Conservation (phyloP, 2,329 filamentous ascomycete species). For the Rhynchosporium graminicola region DNA sequence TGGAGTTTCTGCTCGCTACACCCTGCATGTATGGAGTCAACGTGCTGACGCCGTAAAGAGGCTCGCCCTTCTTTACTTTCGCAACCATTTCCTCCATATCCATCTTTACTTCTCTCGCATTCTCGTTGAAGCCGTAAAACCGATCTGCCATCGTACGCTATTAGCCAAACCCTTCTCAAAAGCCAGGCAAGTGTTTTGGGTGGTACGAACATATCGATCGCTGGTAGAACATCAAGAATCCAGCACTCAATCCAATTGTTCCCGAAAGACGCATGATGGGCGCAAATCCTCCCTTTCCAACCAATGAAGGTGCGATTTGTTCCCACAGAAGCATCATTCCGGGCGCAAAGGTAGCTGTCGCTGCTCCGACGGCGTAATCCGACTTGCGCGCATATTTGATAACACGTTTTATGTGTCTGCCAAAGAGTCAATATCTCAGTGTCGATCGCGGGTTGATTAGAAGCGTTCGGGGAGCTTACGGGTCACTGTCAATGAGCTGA, state of each 20-base stretch:
- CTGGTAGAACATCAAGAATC: constrained; percentile 84
- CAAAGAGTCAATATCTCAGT: constrained; percentile 37
- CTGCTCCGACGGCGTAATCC: constrained; percentile 75
- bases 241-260: constrained; percentile 72
- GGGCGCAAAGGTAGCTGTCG: constrained; percentile 71
- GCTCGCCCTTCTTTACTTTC: constrained; percentile 89
- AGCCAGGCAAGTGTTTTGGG: background rate
- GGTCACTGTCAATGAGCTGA: constrained; percentile 98
- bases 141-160: constrained; percentile 59
- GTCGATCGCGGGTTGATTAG: constrained; percentile 13
- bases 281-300: constrained; percentile 79
- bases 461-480: constrained; percentile 62
- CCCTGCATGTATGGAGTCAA: constrained; percentile 91
- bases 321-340: constrained; percentile 77
- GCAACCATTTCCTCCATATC: constrained; percentile 98
- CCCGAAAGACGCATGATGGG: constrained; percentile 78
- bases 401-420: constrained; percentile 87
- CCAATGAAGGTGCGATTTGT: constrained; percentile 79
- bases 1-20: constrained; percentile 86
- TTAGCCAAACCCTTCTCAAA: background rate
- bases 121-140: constrained; percentile 95
- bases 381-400: constrained; percentile 81
- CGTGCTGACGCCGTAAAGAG: constrained; percentile 79
- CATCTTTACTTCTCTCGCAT: constrained; percentile 86
- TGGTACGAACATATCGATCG: constrained; percentile 74